phyloP scores from a whole-genome alignment of 2,329 filamentous ascomycete species.

The Aciculosporium take region DNA sequence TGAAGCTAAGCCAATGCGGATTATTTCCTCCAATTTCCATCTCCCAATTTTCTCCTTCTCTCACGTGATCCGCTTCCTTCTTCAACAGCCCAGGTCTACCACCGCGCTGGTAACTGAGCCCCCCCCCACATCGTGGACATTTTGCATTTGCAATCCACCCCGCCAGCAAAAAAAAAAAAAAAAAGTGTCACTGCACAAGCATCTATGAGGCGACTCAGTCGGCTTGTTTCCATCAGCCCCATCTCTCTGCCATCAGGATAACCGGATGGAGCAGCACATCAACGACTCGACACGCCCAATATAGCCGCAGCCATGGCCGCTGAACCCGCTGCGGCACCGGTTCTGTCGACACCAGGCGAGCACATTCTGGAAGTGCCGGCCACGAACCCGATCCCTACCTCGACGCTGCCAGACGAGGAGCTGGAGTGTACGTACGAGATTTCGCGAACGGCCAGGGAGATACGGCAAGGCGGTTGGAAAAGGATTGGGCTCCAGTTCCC shows the following conservation, averaged over 20 bases:
- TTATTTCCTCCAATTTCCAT: too few relatives aligned
- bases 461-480: conserved; percentile 55
- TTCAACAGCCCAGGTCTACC: too few relatives aligned
- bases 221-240: too few relatives aligned
- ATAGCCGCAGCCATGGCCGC: conserved; percentile 23
- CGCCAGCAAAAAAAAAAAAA: too few relatives aligned
- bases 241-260: neutral
- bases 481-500: conserved; percentile 90
- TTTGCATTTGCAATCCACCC: too few relatives aligned
- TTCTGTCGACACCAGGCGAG: conserved; percentile 50
- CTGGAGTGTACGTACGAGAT: conserved; percentile 73
- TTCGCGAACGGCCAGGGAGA: conserved; percentile 60
- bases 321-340: conserved; percentile 38
- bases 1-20: too few relatives aligned
- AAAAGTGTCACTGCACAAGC: too few relatives aligned
- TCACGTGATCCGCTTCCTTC: too few relatives aligned
- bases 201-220: too few relatives aligned
- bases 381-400: conserved; percentile 17
- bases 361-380: conserved; percentile 40
- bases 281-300: neutral
- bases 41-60: too few relatives aligned
- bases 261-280: neutral
- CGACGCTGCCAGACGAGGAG: conserved; percentile 46
- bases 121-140: too few relatives aligned
- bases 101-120: too few relatives aligned